Conservation (phyloP, 1,284 basidiomycete genomes). For the Marasmius tenuissimus region DNA sequence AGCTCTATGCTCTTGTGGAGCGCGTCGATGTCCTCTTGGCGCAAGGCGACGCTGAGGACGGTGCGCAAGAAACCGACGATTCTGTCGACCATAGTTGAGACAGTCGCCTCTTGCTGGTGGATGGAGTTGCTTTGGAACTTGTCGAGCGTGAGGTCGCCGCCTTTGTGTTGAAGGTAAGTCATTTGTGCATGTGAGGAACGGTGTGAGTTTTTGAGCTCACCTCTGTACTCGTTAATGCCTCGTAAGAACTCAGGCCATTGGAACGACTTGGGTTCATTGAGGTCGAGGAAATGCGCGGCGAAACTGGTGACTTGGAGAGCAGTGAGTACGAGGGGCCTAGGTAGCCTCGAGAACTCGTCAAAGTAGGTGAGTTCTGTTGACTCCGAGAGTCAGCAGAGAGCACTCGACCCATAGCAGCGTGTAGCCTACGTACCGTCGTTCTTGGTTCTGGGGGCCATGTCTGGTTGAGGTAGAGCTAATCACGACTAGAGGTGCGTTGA, state of each 20-base stretch:
- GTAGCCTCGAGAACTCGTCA: neutral
- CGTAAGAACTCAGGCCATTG: neutral
- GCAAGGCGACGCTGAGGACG: neutral
- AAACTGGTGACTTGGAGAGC: neutral
- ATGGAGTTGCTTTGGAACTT: conserved; percentile 5
- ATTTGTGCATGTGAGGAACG: neutral
- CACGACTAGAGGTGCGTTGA: no score
- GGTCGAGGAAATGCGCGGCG: neutral
- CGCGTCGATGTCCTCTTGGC: neutral
- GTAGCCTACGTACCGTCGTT: neutral
- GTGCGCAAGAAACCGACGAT: neutral
- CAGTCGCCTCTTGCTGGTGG: neutral
- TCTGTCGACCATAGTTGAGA: neutral
- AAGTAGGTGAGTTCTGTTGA: neutral
- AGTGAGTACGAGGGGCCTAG: neutral
- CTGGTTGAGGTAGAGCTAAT: no score
- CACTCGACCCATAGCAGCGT: neutral
- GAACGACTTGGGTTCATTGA: conserved; percentile 2
- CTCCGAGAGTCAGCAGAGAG: neutral
- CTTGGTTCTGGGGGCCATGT: neutral
- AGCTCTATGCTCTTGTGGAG: neutral
- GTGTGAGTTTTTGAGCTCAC: neutral
- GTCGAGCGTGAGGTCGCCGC: conserved; percentile 1
- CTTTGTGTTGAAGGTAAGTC: neutral
- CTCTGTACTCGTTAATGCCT: neutral